Percentiles rank a stretch among this genome's conserved stretches.
These are phyloP conservation scores for Coccomyxa sp. DNA, from an alignment of 139 green algal species.

Conservation along the genomic window DNA sequence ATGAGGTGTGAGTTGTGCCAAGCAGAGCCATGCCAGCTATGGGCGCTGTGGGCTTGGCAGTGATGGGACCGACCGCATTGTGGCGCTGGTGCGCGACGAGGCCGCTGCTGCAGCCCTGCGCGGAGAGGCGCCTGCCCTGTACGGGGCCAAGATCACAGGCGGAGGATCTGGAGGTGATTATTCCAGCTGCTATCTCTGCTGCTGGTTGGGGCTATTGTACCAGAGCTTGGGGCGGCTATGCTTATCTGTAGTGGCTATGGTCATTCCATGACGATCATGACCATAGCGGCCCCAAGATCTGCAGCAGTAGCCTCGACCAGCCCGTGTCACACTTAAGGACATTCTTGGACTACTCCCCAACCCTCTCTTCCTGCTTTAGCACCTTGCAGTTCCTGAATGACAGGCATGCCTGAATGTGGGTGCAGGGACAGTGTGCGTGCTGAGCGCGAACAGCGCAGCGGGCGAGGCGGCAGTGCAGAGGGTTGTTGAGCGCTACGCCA, in stretches of 20 bases:
- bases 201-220: not conserved
- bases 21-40: constrained; percentile 52
- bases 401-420: not conserved
- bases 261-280: not conserved
- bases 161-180: constrained; percentile 77
- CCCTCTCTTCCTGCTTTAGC: not conserved
- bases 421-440: constrained; percentile 43
- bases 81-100: constrained; percentile 63
- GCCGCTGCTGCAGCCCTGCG: constrained; percentile 16
- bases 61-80: constrained; percentile 47
- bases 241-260: not conserved
- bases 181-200: not conserved
- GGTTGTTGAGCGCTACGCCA: constrained; percentile 26
- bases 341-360: not conserved
- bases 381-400: not conserved
- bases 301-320: not conserved
- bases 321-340: not conserved
- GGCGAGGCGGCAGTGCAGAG: constrained; percentile 29
- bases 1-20: not conserved
- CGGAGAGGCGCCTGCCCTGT: constrained; percentile 45
- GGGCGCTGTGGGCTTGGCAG: constrained; percentile 59
- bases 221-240: not conserved
- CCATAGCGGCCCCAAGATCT: not conserved
- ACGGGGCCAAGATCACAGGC: constrained; percentile 92
- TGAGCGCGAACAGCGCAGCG: constrained; percentile 7